phyloP scores from a whole-genome alignment of 495 filamentous ascomycete genomes.

The Saxophila tyrrhenica region DNA sequence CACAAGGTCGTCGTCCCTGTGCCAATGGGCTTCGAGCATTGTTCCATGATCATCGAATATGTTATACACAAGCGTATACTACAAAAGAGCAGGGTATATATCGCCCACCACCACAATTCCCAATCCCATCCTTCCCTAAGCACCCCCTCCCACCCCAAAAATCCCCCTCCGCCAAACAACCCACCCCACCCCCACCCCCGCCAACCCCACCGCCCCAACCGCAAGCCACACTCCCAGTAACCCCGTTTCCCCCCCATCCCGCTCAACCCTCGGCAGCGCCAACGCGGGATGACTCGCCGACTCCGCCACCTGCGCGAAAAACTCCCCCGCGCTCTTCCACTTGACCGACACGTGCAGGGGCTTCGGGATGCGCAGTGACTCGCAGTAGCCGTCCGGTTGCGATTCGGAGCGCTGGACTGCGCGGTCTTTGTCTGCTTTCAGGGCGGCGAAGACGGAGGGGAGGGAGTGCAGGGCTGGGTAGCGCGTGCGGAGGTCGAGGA shows the following conservation, averaged over 20 bases:
- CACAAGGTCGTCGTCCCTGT: no score
- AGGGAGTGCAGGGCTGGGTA: slow-evolving; percentile 76
- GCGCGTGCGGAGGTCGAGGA: slow-evolving; percentile 62
- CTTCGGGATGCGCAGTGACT: slow-evolving; percentile 63
- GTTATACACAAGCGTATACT: no score
- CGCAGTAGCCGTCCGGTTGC: slow-evolving; percentile 89
- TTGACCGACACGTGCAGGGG: slow-evolving; percentile 89
- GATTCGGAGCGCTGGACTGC: slow-evolving; percentile 82
- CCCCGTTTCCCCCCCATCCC: slow-evolving; percentile 20
- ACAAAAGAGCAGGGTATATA: no score
- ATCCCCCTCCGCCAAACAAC: background rate
- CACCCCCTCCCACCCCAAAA: background rate
- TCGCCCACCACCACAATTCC: no score
- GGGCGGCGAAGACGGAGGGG: slow-evolving; percentile 77
- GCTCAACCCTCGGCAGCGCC: slow-evolving; percentile 76
- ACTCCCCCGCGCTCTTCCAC: slow-evolving; percentile 80
- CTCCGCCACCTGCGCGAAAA: slow-evolving; percentile 82
- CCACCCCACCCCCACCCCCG: background rate
- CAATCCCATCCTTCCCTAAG: background rate
- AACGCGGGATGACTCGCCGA: slow-evolving; percentile 79
- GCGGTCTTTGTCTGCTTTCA: slow-evolving; percentile 91
- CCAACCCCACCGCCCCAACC: background rate
- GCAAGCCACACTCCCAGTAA: background rate
- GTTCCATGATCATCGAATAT: no score
- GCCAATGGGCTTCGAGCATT: no score